Percentiles rank a stretch among this genome's conserved stretches.
Conservation (phyloP, 2,329 filamentous ascomycete genomes). For the Sclerotinia sclerotiorum region DNA sequence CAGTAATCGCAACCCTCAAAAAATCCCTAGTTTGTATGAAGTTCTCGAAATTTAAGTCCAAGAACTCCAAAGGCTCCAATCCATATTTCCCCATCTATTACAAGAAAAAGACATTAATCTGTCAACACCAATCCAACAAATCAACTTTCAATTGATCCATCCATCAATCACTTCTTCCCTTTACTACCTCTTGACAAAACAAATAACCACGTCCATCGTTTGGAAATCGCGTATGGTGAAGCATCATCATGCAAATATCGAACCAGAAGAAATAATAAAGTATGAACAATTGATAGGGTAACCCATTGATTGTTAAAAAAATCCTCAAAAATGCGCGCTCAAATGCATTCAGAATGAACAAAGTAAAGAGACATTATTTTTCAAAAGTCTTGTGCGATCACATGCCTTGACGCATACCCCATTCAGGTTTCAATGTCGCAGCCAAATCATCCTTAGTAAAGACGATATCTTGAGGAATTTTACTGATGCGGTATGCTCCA, state of each 20-base stretch:
- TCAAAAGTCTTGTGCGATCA: constrained; percentile 28
- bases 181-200: constrained; percentile 2
- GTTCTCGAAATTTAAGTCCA: constrained; percentile 2
- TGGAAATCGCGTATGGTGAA: not conserved
- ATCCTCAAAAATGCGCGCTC: constrained; percentile 37
- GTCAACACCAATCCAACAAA: not conserved
- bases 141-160: not conserved
- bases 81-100: constrained; percentile 13
- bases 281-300: constrained; percentile 19
- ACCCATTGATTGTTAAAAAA: not conserved
- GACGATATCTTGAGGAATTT: constrained; percentile 64
- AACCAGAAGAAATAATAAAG: not conserved
- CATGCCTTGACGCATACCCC: constrained; percentile 41
- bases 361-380: constrained; percentile 31
- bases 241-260: not conserved
- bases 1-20: constrained; percentile 4
- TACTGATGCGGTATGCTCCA: constrained; percentile 69
- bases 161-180: not conserved
- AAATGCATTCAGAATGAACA: constrained; percentile 30
- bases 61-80: constrained; percentile 14
- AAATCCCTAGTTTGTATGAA: constrained; percentile 13
- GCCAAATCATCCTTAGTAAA: constrained; percentile 63
- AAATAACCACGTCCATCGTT: constrained; percentile 2
- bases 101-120: constrained; percentile 15
- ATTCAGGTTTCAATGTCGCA: constrained; percentile 44